Percentiles rank a stretch among this genome's conserved stretches.
Conservation (phyloP, 2,329 filamentous ascomycete species). For the Colletotrichum navitas region DNA sequence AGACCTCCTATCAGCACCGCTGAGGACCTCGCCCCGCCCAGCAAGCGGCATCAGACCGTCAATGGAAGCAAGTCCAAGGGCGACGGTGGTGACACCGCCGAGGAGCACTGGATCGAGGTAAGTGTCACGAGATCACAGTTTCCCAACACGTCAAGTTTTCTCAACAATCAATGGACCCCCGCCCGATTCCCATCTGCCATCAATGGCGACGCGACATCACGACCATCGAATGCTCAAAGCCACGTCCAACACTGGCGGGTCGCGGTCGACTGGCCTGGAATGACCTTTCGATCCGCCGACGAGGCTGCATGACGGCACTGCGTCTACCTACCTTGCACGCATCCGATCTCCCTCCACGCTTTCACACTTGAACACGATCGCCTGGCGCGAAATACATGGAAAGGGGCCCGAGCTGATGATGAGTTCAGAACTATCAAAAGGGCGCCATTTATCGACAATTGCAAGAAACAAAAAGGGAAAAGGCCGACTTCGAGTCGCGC, state of each 20-base stretch:
- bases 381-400: conserved; percentile 37
- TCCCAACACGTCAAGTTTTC: conserved; percentile 43
- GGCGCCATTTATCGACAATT: conserved; percentile 98
- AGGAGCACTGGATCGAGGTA: conserved; percentile 74
- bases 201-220: conserved; percentile 40
- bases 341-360: conserved; percentile 30
- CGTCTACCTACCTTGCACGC: conserved; percentile 35
- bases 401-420: conserved; percentile 40
- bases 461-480: conserved; percentile 97
- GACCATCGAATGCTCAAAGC: conserved; percentile 38
- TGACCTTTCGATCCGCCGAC: conserved; percentile 41
- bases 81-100: conserved; percentile 67
- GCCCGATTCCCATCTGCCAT: conserved; percentile 37
- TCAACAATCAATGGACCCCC: conserved; percentile 42
- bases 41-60: conserved; percentile 85
- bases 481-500: conserved; percentile 82
- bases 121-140: conserved; percentile 62
- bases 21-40: conserved; percentile 88
- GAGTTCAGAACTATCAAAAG: conserved; percentile 75
- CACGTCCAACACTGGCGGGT: conserved; percentile 39
- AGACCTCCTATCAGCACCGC: conserved; percentile 84
- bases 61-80: conserved; percentile 78
- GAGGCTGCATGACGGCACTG: conserved; percentile 38
- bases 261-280: conserved; percentile 39
- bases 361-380: conserved; percentile 12